Evolutionary conservation across 768 basidiomycete genomes (phyloP).

Genomic region (Paxillus involutus): DNA sequence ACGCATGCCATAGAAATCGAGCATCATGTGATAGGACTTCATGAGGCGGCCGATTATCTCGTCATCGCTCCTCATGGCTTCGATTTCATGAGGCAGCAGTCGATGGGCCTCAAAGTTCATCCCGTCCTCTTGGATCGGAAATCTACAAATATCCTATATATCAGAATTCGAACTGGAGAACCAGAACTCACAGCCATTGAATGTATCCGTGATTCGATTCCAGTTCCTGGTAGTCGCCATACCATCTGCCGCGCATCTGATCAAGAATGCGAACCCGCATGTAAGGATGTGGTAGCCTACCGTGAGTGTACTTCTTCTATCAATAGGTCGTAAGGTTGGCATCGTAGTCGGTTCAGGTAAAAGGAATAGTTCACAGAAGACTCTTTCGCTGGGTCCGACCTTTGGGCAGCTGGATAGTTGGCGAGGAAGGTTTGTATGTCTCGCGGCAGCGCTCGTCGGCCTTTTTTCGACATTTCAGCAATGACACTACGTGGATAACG

Average conservation of each 20-base stretch:
- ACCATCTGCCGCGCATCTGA: slow-evolving; percentile 49
- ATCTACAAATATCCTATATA: slow-evolving; percentile 36
- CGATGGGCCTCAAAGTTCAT: slow-evolving; percentile 70
- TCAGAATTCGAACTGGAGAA: slow-evolving; percentile 1
- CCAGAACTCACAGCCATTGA: slow-evolving; percentile 68
- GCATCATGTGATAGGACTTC: slow-evolving; percentile 68
- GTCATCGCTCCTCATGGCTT: slow-evolving; percentile 51
- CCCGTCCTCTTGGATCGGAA: slow-evolving; percentile 73
- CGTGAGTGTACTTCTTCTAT: slow-evolving; percentile 63
- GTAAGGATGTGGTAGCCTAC: slow-evolving; percentile 33
- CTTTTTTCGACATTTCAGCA: slow-evolving; percentile 14
- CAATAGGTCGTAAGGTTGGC: slow-evolving; percentile 57
- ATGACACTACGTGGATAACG: not conserved
- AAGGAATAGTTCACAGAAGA: slow-evolving; percentile 53
- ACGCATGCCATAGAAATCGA: slow-evolving; percentile 80
- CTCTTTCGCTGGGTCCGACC: slow-evolving; percentile 5
- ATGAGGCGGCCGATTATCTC: slow-evolving; percentile 50
- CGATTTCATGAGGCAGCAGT: slow-evolving; percentile 64
- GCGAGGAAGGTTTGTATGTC: slow-evolving; percentile 27
- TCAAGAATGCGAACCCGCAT: not conserved
- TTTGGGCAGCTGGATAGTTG: slow-evolving; percentile 18
- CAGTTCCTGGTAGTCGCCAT: slow-evolving; percentile 57
- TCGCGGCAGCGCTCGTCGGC: slow-evolving; percentile 8
- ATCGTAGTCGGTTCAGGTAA: slow-evolving; percentile 56
- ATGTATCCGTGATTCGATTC: slow-evolving; percentile 74